Evolutionary conservation across 2,329 filamentous ascomycete species (phyloP).

Genomic region (Cordyceps cateniannulata): DNA sequence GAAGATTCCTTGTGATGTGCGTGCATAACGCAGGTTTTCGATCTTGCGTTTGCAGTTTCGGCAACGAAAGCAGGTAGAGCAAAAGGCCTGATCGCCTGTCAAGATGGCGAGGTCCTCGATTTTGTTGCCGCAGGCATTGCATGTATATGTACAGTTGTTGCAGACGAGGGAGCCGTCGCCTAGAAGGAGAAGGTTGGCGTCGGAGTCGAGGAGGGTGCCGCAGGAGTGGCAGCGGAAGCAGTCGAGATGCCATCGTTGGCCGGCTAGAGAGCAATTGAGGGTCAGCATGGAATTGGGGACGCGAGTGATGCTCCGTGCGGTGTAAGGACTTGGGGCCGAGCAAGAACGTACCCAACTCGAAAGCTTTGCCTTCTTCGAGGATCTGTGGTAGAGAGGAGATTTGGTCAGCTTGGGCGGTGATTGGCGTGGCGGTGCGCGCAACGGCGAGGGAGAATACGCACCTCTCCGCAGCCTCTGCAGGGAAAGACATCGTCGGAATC

Average conservation of each 20-base stretch:
- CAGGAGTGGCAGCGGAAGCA: conserved; percentile 98
- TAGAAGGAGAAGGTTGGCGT: conserved; percentile 92
- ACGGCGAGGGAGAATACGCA: conserved; percentile 34
- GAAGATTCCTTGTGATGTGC: conserved; percentile 97
- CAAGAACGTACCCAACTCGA: conserved; percentile 72
- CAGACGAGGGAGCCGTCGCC: conserved; percentile 97
- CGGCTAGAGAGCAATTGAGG: conserved; percentile 49
- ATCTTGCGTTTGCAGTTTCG: conserved; percentile 98
- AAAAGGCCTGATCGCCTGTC: conserved; percentile 96
- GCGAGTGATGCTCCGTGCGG: background rate
- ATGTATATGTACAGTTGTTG: conserved; percentile 99
- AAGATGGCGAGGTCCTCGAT: conserved; percentile 97
- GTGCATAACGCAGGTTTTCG: conserved; percentile 93
- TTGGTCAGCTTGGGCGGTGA: background rate
- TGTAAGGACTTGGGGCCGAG: conserved; percentile 12
- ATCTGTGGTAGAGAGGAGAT: conserved; percentile 51
- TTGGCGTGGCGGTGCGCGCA: background rate
- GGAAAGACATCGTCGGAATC: conserved; percentile 80
- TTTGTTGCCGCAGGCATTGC: conserved; percentile 92
- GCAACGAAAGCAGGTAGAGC: conserved; percentile 93
- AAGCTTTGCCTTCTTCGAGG: conserved; percentile 96
- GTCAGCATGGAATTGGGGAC: conserved; percentile 21
- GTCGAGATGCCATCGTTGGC: conserved; percentile 96
- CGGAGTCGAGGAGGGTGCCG: conserved; percentile 90
- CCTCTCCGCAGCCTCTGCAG: conserved; percentile 90